Base-by-base conservation (phyloP, 192 early-diverging fungal species). In the Chytriomyces confervae region DNA sequence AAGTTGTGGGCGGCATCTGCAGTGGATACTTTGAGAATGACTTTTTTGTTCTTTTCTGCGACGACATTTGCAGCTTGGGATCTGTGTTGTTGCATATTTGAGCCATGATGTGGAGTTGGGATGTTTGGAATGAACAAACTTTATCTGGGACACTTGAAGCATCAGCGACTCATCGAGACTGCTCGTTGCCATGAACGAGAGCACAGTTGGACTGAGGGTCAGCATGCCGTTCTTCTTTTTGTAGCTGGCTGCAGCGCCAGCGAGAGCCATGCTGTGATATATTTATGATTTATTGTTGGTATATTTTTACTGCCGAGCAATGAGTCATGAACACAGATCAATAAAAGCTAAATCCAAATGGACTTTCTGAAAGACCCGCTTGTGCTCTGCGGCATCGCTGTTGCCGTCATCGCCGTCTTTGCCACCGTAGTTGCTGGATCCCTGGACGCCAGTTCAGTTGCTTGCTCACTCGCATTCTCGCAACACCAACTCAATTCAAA, bases 11-110 rank as follows among this genome's bases (percentile, higher is more conserved):
- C 82, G 27, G 76, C 76, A 5, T 75, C 75, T 0, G 79, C 80
- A 29, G 85, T 81, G 7, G 80, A 77, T 20, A 92, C 78, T 77
- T 88, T 86, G n/a, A 92, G 80, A 77, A 90, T 88, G 11, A 87
- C 85, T 48, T 86, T 89, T 16, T 84, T 61, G 36, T 13, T 20
- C 57, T 61, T 62, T 10, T 61, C 72, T 8, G 23, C 18, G 3
- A 70, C 50, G 23, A 70, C 48, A 36, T 73, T 73, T 9, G 18
- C n/a, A 10, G 72, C 72, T 44, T 73, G 72, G 13, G 23, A 57
- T n/a, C 51, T 57, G 51, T 57, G 51, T 57, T n/a, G 51, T n/a
- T 57, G 51, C 11, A 16, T 57, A 57, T 10, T n/a, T n/a, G 51
- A 57, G 51, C 51, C 11, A 57, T n/a, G 51, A 10, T 27, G 24